These are phyloP conservation scores for Posidonia oceanica DNA, from an alignment of 116 monocot species.

Conservation along the genomic window DNA sequence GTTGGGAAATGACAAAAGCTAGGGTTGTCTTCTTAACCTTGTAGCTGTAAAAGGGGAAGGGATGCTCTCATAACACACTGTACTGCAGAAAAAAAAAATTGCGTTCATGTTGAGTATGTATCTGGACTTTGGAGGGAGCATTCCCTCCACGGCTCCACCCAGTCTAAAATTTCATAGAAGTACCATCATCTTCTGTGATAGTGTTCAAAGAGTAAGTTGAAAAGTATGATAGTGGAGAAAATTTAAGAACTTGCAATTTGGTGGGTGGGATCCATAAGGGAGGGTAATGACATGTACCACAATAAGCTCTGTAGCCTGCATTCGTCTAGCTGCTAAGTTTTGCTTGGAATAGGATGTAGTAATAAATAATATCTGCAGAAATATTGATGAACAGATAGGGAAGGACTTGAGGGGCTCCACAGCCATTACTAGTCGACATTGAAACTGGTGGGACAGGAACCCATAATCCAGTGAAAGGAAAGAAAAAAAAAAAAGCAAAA, in stretches of 20 bases:
- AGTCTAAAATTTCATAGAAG: not conserved
- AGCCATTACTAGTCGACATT: not conserved
- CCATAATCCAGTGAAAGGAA: not conserved
- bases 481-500: not conserved
- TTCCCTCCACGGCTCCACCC: not conserved
- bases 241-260: not conserved
- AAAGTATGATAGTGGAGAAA: not conserved
- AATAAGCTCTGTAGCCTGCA: not conserved
- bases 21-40: conserved; percentile 9
- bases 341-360: not conserved
- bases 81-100: not conserved
- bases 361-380: not conserved
- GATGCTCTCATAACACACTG: not conserved
- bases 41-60: not conserved
- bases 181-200: not conserved
- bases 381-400: too few relatives aligned
- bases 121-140: not conserved
- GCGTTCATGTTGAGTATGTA: not conserved
- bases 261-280: not conserved
- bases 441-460: not conserved
- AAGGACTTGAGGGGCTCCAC: not conserved
- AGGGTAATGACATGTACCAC: not conserved
- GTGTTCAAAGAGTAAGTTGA: not conserved
- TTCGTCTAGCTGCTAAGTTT: too few relatives aligned
- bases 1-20: conserved; percentile 6